Evolutionary conservation across 2,329 filamentous ascomycete species (phyloP).

Genomic region (Trichophyton mentagrophytes): DNA sequence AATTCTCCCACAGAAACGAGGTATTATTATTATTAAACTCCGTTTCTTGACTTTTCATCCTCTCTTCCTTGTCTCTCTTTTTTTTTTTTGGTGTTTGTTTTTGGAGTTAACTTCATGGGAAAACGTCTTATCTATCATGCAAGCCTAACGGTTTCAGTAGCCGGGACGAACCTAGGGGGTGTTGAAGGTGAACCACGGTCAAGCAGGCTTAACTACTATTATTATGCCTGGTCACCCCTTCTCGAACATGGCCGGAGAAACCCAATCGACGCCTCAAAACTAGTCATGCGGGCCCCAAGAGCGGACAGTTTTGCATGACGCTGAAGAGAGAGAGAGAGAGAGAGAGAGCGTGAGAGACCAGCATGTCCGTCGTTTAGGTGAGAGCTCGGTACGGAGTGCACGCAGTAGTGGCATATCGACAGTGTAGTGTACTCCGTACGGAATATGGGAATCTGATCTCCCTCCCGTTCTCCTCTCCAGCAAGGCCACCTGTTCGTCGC

Average conservation of each 20-base stretch:
- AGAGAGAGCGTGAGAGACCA: too few relatives aligned
- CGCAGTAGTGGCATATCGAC: too few relatives aligned
- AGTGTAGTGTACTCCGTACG: neutral
- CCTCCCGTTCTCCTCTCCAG: neutral
- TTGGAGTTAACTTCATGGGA: neutral
- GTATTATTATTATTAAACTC: neutral
- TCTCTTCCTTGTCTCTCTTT: neutral
- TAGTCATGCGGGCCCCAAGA: neutral
- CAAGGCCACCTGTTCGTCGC: conserved; percentile 2
- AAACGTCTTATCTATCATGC: neutral
- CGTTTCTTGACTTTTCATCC: neutral
- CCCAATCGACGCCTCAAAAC: neutral
- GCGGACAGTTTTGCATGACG: neutral
- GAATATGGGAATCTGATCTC: neutral
- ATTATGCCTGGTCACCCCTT: neutral
- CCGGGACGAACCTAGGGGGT: neutral
- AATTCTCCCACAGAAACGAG: neutral
- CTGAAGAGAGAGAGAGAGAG: neutral
- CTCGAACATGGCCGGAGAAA: neutral
- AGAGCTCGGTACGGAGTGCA: too few relatives aligned
- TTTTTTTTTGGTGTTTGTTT: too few relatives aligned
- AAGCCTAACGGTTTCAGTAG: conserved; percentile 1
- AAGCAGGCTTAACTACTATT: neutral
- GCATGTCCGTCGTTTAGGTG: too few relatives aligned
- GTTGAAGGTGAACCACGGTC: neutral